Base-by-base conservation (phyloP, 2,329 filamentous ascomycete genomes). In the Epichloe festucae region DNA sequence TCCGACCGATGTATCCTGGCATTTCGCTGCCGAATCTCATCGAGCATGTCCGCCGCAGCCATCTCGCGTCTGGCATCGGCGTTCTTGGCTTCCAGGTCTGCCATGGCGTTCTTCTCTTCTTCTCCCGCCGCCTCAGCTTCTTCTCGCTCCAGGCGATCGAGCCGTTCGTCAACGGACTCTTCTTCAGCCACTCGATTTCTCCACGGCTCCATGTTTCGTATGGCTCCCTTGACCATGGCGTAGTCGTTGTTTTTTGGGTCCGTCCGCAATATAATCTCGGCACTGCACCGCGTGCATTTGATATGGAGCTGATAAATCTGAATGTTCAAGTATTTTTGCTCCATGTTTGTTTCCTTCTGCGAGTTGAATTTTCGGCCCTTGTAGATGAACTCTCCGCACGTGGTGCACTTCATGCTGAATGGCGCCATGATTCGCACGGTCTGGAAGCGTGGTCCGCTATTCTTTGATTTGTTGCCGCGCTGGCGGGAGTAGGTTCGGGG, bases 341-440 rank as follows among this genome's bases (percentile, higher is more conserved):
- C 86, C 0, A 81, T 82, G 0, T 88, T 89, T 0, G 87, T 95
- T 64, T 96, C 89, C 64, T 98, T 98, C 38, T 88, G 79, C 3
- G 89, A 85, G 70, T 97, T 97, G 77, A 97, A 97, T 63, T 96
- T 97, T 54, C 90, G 81, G 0, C 90, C 90, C 60, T 89, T 88
- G 75, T 94, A 91, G 63, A 95, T 93, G 72, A 85, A 95, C 69
- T 94, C 87, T 54, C 73, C 74, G 54, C 75, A 77, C 1, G 67
- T 67, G 2, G 67, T 69, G 57, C 73, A 76, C 38, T 70, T 70
- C 65, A 70, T 67, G 2, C 62, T 63, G 50, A 70, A 70, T 1
- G 66, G 66, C 43, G 60, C 70, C 89, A 96, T 96, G 36, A 97
- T 75, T 44, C 90, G 84, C 50, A 97, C 89, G 0, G 85, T 89